Evolutionary conservation across 805 yeast genomes (phyloP), one percentile per base, ranked within the genome.

Genomic region (Kockiozyma suomiensis): DNA sequence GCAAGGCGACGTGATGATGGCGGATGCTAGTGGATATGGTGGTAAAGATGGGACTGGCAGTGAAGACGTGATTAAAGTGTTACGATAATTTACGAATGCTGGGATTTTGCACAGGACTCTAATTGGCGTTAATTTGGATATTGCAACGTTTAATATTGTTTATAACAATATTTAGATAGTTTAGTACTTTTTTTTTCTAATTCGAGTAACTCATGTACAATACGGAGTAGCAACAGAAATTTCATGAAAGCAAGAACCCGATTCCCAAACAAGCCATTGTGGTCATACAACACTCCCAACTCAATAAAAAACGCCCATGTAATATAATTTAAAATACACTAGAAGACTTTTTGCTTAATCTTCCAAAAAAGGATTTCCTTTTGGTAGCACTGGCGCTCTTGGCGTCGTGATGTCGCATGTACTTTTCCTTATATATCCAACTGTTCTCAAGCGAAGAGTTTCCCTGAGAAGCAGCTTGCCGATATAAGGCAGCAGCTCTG

Each of bases 401-500:
- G 17, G 38, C 38, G 23, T 43, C 43, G 32, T 19, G 12, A 26
- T 26, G 21, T 23, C 25, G 17, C 43, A 30, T 41, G 41, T 58
- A 58, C 37, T 58, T 58, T 21, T 58, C 58, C 43, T 58, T 58
- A 35, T 58, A 58, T 33, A 58, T 58, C 61, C 61, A 87, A 61
- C 85, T 82, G 58, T 86, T 84, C 0, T 91, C 92, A 26, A 85
- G 80, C 56, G 85, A 73, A 64, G 78, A 80, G 23, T 80, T 81
- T 2, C 91, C 91, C 64, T 80, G 78, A 30, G 78, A 74, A 54
- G 85, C 90, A 15, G 89, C 87, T 33, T 83, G 73, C 43, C 92
- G 77, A 58, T 83, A 81, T 85, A 91, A 86, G 12, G 85, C 82
- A 1, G 92, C 88, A 2, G 93, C 89, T 67, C 81, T 75, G 48